Evolutionary conservation across 441 rosid genomes (phyloP).

Genomic region (Bruguiera hainesii): DNA sequence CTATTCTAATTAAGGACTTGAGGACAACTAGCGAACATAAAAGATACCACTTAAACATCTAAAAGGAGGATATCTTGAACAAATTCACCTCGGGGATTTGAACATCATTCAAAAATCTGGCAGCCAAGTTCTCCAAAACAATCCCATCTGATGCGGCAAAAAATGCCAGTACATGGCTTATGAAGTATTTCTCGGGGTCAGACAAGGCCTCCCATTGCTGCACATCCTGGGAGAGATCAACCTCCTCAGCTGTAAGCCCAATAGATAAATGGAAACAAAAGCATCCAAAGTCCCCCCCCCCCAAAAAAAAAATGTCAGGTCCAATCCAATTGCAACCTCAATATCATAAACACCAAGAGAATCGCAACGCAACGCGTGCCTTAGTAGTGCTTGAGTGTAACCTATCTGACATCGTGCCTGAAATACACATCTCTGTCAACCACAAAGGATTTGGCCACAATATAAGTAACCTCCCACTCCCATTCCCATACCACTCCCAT

Average conservation of each 20-base stretch:
- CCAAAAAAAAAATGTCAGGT: too few relatives aligned
- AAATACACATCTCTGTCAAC: too few relatives aligned
- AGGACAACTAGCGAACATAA: neutral
- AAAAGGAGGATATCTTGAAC: neutral
- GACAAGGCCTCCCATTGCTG: constrained; percentile 70
- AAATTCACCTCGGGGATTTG: constrained; percentile 78
- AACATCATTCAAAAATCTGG: constrained; percentile 77
- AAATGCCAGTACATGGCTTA: constrained; percentile 78
- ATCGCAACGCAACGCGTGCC: too few relatives aligned
- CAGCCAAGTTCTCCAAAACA: constrained; percentile 83
- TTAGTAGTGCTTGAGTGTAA: too few relatives aligned
- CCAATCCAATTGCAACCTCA: too few relatives aligned
- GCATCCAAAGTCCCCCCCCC: too few relatives aligned
- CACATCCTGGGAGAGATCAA: constrained; percentile 79
- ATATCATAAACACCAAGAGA: too few relatives aligned
- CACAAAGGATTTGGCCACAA: too few relatives aligned
- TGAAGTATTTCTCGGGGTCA: constrained; percentile 70
- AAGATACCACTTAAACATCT: neutral
- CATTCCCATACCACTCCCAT: too few relatives aligned
- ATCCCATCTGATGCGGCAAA: constrained; percentile 94
- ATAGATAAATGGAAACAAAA: constrained; percentile 2
- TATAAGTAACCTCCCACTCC: too few relatives aligned
- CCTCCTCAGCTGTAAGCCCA: constrained; percentile 76
- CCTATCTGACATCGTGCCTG: too few relatives aligned
- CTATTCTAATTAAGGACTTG: neutral